A percentile compares a stretch with the other conserved stretches of the same genome.
phyloP scores from a whole-genome alignment of 2,329 filamentous ascomycete species.

The Aspergillus sclerotialis region DNA sequence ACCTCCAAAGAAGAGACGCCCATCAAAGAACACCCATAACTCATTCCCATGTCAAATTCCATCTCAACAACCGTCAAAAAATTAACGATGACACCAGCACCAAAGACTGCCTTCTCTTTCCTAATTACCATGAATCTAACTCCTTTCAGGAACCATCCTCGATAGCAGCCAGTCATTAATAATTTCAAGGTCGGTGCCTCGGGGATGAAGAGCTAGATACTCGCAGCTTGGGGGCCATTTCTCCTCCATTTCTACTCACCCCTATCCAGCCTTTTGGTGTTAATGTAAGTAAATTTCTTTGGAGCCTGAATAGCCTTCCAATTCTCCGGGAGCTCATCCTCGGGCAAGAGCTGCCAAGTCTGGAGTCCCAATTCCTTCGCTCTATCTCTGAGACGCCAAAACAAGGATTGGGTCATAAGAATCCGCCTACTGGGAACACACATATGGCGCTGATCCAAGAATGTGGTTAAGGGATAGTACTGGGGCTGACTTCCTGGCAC shows the following conservation, averaged over 20 bases:
- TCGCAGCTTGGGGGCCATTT: neutral
- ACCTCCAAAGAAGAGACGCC: no score
- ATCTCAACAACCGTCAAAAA: no score
- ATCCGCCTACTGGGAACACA: conserved; percentile 12
- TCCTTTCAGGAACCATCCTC: no score
- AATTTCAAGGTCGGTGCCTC: no score
- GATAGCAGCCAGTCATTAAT: no score
- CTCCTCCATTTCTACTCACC: neutral
- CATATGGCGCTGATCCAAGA: conserved; percentile 7
- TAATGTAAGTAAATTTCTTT: neutral
- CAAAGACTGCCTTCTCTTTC: no score
- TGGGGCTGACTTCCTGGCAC: neutral
- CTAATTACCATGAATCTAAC: no score
- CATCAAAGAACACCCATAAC: no score
- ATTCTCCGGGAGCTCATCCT: conserved; percentile 7
- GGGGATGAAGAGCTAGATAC: no score
- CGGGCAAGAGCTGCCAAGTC: conserved; percentile 14
- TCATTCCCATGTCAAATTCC: neutral
- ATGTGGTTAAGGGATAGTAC: conserved; percentile 12
- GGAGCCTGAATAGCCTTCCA: conserved; percentile 6
- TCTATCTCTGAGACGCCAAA: conserved; percentile 10
- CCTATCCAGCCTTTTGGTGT: no score
- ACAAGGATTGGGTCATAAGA: conserved; percentile 7
- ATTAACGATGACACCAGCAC: no score
- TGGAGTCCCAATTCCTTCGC: conserved; percentile 4